phyloP scores from a whole-genome alignment of 2,329 filamentous ascomycete genomes.

The Colletotrichum echinochloae region DNA sequence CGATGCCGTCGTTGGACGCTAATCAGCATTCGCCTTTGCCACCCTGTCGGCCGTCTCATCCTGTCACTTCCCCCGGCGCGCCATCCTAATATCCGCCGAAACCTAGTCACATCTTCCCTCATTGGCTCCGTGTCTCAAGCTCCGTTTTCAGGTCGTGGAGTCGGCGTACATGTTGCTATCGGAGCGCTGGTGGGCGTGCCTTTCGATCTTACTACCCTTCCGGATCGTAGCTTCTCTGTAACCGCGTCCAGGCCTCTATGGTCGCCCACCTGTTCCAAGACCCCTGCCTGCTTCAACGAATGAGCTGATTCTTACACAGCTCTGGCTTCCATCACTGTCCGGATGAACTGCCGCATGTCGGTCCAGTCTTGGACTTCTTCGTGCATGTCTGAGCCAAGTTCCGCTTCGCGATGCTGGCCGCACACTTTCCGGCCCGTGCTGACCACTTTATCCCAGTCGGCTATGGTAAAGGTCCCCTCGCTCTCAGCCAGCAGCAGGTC shows the following conservation, averaged over 20 bases:
- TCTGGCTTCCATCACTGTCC: constrained; percentile 69
- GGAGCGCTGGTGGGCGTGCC: not conserved
- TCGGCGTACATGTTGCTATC: not conserved
- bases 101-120: not conserved
- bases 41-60: constrained; percentile 16
- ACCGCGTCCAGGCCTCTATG: not conserved
- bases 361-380: constrained; percentile 59
- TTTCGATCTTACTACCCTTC: not conserved
- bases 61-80: constrained; percentile 11
- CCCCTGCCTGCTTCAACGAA: constrained; percentile 14
- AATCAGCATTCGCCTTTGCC: constrained; percentile 7
- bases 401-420: constrained; percentile 56
- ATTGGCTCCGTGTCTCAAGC: constrained; percentile 1
- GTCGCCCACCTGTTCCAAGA: constrained; percentile 22
- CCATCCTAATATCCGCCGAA: constrained; percentile 7
- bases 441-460: constrained; percentile 80
- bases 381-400: constrained; percentile 58
- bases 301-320: constrained; percentile 49
- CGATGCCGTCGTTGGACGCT: not conserved
- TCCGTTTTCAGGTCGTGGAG: constrained; percentile 1
- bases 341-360: constrained; percentile 70
- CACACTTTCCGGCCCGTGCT: constrained; percentile 75
- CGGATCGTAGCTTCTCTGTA: not conserved
- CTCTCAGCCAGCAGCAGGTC: constrained; percentile 84
- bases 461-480: constrained; percentile 80